phyloP scores from a whole-genome alignment of 176 grass and related monocot species.

The Carex scoparia region DNA sequence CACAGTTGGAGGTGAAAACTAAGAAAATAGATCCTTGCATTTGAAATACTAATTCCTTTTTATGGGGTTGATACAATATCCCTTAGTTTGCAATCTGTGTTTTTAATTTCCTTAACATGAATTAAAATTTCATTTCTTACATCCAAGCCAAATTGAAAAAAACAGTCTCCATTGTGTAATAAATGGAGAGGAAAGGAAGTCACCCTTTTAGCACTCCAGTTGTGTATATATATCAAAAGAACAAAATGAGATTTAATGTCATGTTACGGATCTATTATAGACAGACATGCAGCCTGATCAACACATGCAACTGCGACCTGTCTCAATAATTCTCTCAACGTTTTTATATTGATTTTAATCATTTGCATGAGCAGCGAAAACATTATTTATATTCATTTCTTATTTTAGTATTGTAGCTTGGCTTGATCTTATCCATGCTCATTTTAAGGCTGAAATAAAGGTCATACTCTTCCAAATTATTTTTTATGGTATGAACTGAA shows the following conservation, averaged over 20 bases:
- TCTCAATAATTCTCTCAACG: constrained; percentile 3
- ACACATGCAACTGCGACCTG: constrained; percentile 13
- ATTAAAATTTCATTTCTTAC: too few species aligned
- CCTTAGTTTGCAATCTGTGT: too few species aligned
- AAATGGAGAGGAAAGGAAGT: background rate
- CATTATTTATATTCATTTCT: background rate
- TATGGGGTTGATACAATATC: too few species aligned
- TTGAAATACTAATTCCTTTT: too few species aligned
- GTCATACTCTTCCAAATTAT: too few species aligned
- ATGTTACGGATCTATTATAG: background rate
- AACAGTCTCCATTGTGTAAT: background rate
- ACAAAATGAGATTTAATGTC: background rate
- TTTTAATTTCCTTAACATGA: too few species aligned
- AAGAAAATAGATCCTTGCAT: too few species aligned
- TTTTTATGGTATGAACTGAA: too few species aligned
- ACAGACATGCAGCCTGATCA: background rate
- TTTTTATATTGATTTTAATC: background rate
- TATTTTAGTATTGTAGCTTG: background rate
- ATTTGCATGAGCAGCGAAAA: background rate
- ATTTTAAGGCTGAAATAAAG: too few species aligned
- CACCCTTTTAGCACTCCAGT: background rate
- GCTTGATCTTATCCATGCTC: background rate
- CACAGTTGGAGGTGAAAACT: too few species aligned
- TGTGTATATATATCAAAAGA: background rate
- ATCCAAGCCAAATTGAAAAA: background rate